These are phyloP conservation scores for Solanum phureja DNA, from an alignment of 257 asterid genomes.

Conservation along the genomic window DNA sequence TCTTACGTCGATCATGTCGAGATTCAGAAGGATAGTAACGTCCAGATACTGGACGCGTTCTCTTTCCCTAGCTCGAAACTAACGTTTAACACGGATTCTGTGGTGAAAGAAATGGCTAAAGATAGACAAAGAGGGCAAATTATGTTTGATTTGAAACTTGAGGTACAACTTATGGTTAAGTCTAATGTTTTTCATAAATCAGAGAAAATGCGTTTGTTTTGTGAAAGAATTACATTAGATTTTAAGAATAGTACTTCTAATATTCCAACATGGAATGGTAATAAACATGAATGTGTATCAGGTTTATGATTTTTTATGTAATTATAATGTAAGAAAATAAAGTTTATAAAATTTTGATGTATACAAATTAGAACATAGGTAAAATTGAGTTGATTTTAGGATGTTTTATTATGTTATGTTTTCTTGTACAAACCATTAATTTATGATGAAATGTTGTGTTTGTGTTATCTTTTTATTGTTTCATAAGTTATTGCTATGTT, in stretches of 20 bases:
- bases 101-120: too few species aligned
- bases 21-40: not conserved
- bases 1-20: too few species aligned
- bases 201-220: too few species aligned
- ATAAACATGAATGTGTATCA: not conserved
- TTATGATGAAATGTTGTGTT: not conserved
- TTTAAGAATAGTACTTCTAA: not conserved
- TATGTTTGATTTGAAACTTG: too few species aligned
- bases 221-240: too few species aligned
- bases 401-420: not conserved
- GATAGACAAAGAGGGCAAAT: too few species aligned
- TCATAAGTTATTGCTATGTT: not conserved
- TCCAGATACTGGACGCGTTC: too few species aligned
- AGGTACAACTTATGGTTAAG: too few species aligned
- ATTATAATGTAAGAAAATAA: not conserved
- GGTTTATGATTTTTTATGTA: not conserved
- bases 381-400: not conserved
- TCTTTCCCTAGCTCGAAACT: too few species aligned
- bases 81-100: too few species aligned
- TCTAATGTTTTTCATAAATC: too few species aligned
- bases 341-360: not conserved
- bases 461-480: not conserved
- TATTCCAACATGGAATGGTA: not conserved
- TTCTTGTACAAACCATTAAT: not conserved
- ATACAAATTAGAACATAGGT: not conserved